Conservation (phyloP, 2,329 filamentous ascomycete species). For the Fusarium marasasianum region DNA sequence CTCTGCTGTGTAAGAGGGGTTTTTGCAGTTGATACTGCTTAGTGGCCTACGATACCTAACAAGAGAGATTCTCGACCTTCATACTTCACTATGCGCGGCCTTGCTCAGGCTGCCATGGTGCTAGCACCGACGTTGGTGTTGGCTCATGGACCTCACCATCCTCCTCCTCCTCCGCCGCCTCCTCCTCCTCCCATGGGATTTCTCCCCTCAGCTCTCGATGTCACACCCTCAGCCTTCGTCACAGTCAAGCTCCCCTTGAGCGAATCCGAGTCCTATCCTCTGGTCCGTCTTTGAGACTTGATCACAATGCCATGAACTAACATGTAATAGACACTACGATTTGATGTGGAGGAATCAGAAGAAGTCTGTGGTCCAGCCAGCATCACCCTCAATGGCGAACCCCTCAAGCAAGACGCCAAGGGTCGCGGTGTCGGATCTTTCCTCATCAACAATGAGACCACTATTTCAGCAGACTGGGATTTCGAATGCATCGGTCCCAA, state of each 20-base stretch:
- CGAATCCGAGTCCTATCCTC: conserved; percentile 20
- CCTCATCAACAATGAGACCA: conserved; percentile 49
- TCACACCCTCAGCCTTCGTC: conserved; percentile 33
- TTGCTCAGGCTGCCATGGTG: conserved; percentile 42
- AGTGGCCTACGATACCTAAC: background rate
- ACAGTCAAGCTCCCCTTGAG: conserved; percentile 33
- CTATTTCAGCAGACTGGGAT: conserved; percentile 57
- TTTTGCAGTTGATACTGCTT: background rate
- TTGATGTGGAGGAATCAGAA: conserved; percentile 57
- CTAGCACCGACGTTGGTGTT: conserved; percentile 39
- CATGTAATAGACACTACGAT: conserved; percentile 48
- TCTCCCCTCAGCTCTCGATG: conserved; percentile 27
- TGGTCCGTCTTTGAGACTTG: conserved; percentile 35
- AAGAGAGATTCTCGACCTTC: background rate
- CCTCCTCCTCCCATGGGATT: conserved; percentile 27
- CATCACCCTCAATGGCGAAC: conserved; percentile 57
- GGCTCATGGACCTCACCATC: conserved; percentile 32
- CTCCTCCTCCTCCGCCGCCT: conserved; percentile 15
- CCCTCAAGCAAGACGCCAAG: conserved; percentile 51
- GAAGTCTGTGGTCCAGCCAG: conserved; percentile 58
- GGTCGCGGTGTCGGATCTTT: conserved; percentile 56
- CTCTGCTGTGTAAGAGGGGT: conserved; percentile 6
- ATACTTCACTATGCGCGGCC: conserved; percentile 42
- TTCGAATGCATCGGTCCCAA: conserved; percentile 56
- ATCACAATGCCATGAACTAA: background rate